Evolutionary conservation across 805 yeast species (phyloP), one percentile per base, ranked within the genome.

Genomic region (Saccharomyces jurei): DNA sequence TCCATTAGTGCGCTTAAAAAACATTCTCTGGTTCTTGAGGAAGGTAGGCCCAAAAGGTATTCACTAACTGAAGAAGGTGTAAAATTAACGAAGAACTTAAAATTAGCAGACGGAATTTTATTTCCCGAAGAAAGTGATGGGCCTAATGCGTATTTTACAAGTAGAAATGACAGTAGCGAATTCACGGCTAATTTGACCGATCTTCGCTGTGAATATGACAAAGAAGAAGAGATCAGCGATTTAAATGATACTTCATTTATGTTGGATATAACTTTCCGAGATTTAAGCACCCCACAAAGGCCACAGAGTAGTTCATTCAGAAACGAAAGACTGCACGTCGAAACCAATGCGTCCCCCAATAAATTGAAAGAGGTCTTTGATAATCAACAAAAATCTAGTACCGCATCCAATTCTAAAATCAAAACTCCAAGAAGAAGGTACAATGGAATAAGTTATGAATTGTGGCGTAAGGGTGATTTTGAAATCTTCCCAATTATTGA

Each of bases 41-140:
- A 71, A 4, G 90, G 88, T 0, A 73, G 84, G 31, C 91, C 92
- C 0, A 72, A 74, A 36, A 66, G 77, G 26, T 89, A 82, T 66
- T 76, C 69, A 48, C 69, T 91, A 25, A 88, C 95, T 0, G 89
- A 84, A 8, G 81, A 77, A 50, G 97, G 97, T 0, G 62, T 70
- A 1, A 78, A 72, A 21, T 69, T 89, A 56, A 96, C 96, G 0
- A 69, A 74, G 49, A 73, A 74, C 31, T 74, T 89, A 58, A 74
- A 77, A 53, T 69, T 64, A 26, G 80, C 80, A 1, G 85, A 80
- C 53, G 59, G 60, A 4, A 65, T 75, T 6, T 51, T 48, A 3
- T 74, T 74, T 54, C 69, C 63, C 17, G 51, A 49, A 10, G 62
- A 59, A 10, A 27, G 44, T 4, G 53, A 26, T 53, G 54, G 53